phyloP scores from a whole-genome alignment of 495 filamentous ascomycete species.

The Parathielavia appendiculata region DNA sequence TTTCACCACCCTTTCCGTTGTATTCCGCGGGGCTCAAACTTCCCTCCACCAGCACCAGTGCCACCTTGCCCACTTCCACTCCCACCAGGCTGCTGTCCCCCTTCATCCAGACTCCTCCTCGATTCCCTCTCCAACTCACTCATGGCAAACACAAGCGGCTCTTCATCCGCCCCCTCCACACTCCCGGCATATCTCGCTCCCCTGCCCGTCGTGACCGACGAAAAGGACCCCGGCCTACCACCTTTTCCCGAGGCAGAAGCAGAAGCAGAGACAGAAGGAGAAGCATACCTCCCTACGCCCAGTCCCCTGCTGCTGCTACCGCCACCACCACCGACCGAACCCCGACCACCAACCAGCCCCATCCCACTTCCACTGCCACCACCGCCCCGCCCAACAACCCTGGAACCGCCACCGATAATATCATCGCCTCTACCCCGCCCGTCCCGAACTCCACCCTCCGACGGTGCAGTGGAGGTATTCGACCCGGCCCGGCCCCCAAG shows the following conservation, averaged over 20 bases:
- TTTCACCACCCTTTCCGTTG: conserved; percentile 20
- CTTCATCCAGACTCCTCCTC: conserved; percentile 68
- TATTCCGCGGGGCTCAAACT: conserved; percentile 18
- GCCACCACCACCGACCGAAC: neutral
- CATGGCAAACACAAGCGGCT: conserved; percentile 82
- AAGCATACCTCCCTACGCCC: neutral
- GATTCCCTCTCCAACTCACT: conserved; percentile 68
- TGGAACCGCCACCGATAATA: neutral
- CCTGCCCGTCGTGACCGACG: conserved; percentile 2
- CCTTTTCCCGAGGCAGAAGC: neutral
- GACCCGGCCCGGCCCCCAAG: too few species aligned
- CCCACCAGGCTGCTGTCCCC: conserved; percentile 29
- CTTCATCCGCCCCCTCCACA: conserved; percentile 60
- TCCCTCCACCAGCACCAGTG: neutral
- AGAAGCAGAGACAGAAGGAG: neutral
- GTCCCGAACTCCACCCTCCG: neutral
- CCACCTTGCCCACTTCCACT: neutral
- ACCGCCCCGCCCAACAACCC: neutral
- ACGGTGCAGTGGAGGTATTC: neutral
- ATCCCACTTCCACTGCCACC: neutral
- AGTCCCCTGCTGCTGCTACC: neutral
- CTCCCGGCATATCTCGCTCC: conserved; percentile 46
- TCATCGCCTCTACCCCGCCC: neutral
- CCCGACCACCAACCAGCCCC: neutral
- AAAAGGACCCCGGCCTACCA: conserved; percentile 26